These are phyloP conservation scores for Yarrowia divulgata DNA, from an alignment of 805 yeast genomes.

Conservation along the genomic window DNA sequence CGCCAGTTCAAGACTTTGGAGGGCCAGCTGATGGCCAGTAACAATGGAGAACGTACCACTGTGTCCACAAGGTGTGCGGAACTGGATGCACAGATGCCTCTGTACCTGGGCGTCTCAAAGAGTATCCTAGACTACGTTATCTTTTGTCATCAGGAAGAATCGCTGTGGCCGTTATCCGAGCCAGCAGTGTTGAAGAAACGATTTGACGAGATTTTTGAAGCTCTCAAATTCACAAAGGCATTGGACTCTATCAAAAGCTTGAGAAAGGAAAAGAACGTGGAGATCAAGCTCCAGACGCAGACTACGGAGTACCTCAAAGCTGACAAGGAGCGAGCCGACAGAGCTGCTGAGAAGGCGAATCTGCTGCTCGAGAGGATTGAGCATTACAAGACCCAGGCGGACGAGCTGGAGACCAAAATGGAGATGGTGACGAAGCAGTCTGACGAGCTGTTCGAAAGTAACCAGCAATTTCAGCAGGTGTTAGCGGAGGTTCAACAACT, in stretches of 20 bases:
- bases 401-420: slow-evolving; percentile 58
- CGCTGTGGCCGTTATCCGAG: slow-evolving; percentile 95
- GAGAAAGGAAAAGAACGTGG: slow-evolving; percentile 77
- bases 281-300: slow-evolving; percentile 77
- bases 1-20: slow-evolving; percentile 89
- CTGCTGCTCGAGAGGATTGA: slow-evolving; percentile 57
- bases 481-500: slow-evolving; percentile 68
- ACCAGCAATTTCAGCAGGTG: slow-evolving; percentile 80
- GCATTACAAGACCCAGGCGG: slow-evolving; percentile 58
- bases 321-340: slow-evolving; percentile 76
- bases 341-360: slow-evolving; percentile 58
- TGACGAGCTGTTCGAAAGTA: slow-evolving; percentile 70
- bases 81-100: slow-evolving; percentile 78
- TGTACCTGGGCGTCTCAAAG: slow-evolving; percentile 83
- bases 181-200: slow-evolving; percentile 87
- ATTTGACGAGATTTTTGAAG: slow-evolving; percentile 96
- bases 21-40: slow-evolving; percentile 76
- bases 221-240: slow-evolving; percentile 89
- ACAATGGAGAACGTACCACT: slow-evolving; percentile 70
- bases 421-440: slow-evolving; percentile 63
- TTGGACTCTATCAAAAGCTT: slow-evolving; percentile 77
- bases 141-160: slow-evolving; percentile 97
- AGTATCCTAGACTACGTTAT: slow-evolving; percentile 90
- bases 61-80: slow-evolving; percentile 84
- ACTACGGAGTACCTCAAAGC: slow-evolving; percentile 76